Percentiles rank a stretch among this genome's conserved stretches.
Conservation (phyloP, 176 grass and related monocot genomes). For the Musa schizocarpa region DNA sequence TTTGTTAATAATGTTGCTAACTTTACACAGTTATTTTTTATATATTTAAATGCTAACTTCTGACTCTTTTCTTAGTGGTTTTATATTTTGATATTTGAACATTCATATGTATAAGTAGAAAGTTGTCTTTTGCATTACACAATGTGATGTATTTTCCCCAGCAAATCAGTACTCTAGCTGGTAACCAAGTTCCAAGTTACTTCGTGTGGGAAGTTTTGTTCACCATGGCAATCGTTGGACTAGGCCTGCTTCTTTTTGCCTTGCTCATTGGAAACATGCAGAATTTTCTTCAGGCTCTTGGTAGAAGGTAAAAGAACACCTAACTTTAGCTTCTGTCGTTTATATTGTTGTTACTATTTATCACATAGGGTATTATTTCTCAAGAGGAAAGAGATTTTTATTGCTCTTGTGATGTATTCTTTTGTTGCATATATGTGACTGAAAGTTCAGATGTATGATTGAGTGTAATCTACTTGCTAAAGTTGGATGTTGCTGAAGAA, state of each 20-base stretch:
- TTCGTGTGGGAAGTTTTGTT: constrained; percentile 91
- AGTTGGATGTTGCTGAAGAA: not conserved
- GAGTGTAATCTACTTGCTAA: too few species aligned
- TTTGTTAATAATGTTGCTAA: not conserved
- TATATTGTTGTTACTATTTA: not conserved
- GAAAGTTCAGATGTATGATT: too few species aligned
- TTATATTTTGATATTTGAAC: not conserved
- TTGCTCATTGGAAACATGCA: constrained; percentile 97
- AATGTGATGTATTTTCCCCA: constrained; percentile 25
- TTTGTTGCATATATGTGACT: not conserved
- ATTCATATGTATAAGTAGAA: not conserved
- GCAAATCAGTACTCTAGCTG: constrained; percentile 97
- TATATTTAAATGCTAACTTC: not conserved
- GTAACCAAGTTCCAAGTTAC: constrained; percentile 81
- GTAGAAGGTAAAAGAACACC: constrained; percentile 44
- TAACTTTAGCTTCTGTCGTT: not conserved
- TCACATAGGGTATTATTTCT: not conserved
- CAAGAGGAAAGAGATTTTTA: not conserved
- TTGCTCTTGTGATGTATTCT: not conserved
- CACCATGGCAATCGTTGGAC: constrained; percentile 94
- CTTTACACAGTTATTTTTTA: not conserved
- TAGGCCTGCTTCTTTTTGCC: constrained; percentile 75
- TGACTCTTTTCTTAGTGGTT: not conserved
- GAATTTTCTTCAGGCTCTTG: constrained; percentile 98
- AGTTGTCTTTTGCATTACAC: not conserved